Evolutionary conservation across 2,329 filamentous ascomycete genomes (phyloP).

Genomic region (Lecanoromycetidae sp.): DNA sequence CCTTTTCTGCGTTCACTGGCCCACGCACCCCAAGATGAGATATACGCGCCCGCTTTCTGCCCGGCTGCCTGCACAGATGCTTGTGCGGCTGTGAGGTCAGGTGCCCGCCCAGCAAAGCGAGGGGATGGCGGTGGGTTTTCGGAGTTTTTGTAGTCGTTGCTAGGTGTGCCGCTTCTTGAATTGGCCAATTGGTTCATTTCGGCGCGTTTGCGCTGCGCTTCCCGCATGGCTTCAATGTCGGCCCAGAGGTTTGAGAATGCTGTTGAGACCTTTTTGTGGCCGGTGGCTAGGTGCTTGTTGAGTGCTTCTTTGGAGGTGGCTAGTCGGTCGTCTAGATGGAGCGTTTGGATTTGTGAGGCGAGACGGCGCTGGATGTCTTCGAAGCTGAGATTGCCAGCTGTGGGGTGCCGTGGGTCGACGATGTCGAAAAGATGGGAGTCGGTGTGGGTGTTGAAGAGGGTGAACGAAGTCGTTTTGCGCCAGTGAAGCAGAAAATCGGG

Average conservation of each 20-base stretch:
- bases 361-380: constrained; percentile 88
- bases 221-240: constrained; percentile 72
- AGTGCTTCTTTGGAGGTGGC: constrained; percentile 72
- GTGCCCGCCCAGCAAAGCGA: constrained; percentile 23
- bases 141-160: constrained; percentile 13
- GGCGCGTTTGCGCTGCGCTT: constrained; percentile 48
- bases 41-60: constrained; percentile 48
- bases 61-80: constrained; percentile 42
- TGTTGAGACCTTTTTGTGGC: constrained; percentile 74
- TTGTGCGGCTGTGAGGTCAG: constrained; percentile 44
- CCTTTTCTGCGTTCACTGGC: constrained; percentile 38
- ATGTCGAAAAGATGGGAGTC: constrained; percentile 90
- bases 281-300: constrained; percentile 77
- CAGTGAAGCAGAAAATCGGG: constrained; percentile 77
- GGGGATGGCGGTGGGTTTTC: constrained; percentile 24
- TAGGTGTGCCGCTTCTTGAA: constrained; percentile 16
- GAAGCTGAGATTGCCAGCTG: constrained; percentile 80
- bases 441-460: constrained; percentile 68
- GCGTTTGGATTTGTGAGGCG: constrained; percentile 80
- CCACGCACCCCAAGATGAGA: constrained; percentile 53
- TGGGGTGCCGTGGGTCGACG: constrained; percentile 84
- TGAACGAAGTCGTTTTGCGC: constrained; percentile 79
- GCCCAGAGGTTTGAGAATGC: constrained; percentile 82
- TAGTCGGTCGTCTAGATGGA: constrained; percentile 85
- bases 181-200: constrained; percentile 29